phyloP scores from a whole-genome alignment of 441 rosid genomes.

The Euphorbia corollata region DNA sequence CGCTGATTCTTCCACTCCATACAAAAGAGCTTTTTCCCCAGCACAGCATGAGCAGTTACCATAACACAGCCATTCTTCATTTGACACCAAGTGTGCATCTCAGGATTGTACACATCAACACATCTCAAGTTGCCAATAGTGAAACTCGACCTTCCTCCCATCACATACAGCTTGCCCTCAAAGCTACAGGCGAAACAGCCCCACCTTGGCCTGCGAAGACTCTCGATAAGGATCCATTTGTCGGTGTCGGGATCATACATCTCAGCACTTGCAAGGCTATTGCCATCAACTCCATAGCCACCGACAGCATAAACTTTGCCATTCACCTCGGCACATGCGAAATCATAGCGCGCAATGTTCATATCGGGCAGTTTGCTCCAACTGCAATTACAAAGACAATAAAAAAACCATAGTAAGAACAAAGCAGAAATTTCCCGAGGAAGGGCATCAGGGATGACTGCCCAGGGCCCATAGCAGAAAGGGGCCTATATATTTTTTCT shows the following conservation, averaged over 20 bases:
- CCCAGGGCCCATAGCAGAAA: too few relatives aligned
- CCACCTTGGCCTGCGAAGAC: constrained; percentile 84
- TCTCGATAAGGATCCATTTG: constrained; percentile 63
- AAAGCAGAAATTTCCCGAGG: neutral
- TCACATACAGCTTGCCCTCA: constrained; percentile 80
- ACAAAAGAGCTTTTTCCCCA: constrained; percentile 73
- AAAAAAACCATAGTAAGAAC: constrained; percentile 5
- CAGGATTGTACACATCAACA: constrained; percentile 74
- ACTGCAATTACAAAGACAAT: constrained; percentile 35
- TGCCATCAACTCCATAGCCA: constrained; percentile 65
- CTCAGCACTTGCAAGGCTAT: constrained; percentile 74
- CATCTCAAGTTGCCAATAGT: constrained; percentile 83
- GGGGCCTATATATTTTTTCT: too few relatives aligned
- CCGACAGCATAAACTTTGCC: constrained; percentile 82
- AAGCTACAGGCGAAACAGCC: constrained; percentile 81
- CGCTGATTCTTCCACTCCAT: constrained; percentile 95
- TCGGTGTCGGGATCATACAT: constrained; percentile 63
- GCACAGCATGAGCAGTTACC: constrained; percentile 90
- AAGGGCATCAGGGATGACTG: too few relatives aligned
- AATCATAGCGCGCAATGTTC: constrained; percentile 81
- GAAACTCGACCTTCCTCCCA: constrained; percentile 97
- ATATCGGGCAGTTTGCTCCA: constrained; percentile 76
- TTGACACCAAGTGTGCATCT: constrained; percentile 56
- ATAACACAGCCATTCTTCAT: constrained; percentile 87
- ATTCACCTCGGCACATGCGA: constrained; percentile 77